Base-by-base conservation (phyloP, 2,329 filamentous ascomycete species). In the Fusarium guadeloupense region DNA sequence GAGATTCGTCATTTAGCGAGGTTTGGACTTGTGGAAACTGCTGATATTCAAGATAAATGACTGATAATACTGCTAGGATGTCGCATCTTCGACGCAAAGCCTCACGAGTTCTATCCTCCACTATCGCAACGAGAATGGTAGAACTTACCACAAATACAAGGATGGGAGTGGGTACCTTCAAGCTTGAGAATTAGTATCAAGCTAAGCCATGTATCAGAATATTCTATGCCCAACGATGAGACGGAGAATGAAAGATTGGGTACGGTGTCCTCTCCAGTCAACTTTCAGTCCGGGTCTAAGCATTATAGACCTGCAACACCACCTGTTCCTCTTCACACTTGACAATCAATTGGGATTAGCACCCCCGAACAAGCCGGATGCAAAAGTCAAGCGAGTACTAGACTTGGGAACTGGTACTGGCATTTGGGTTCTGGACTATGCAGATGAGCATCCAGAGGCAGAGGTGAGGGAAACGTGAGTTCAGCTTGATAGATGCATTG, bases 141-240 rank as follows among this genome's bases (percentile, higher is more conserved):
- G 52, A 17, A 51, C 52, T 2, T 55, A 55, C 10, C 52, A 51
- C n/a, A 19, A 30, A 9, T 51, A 45, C 28, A 41, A 45, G 12
- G 52, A 55, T 23, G 46, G 46, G 23, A 55, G 52, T 51, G 9
- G 44, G 52, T 33, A 16, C 4, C 25, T 6, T 4, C 1, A 5
- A 6, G 3, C 19, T 7, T 21, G 9, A 10, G 13, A 5, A 5
- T 17, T 5, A 23, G 25, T 7, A 9, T 9, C 7, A 16, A 13
- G 6, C 37, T 43, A 39, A 50, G 5, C 12, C 6, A 8, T 10
- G 5, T 13, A 9, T 13, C 4, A 55, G 52, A 55, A 33, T 55
- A 55, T 9, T 25, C 34, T 13, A 37, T 50, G 39, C 52, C 52
- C 4, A 55, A 55, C 9, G 45, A 55, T 16, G 52, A 55, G 8